Conservation (phyloP, 805 yeast species). For the Ogataea parapolymorpha region DNA sequence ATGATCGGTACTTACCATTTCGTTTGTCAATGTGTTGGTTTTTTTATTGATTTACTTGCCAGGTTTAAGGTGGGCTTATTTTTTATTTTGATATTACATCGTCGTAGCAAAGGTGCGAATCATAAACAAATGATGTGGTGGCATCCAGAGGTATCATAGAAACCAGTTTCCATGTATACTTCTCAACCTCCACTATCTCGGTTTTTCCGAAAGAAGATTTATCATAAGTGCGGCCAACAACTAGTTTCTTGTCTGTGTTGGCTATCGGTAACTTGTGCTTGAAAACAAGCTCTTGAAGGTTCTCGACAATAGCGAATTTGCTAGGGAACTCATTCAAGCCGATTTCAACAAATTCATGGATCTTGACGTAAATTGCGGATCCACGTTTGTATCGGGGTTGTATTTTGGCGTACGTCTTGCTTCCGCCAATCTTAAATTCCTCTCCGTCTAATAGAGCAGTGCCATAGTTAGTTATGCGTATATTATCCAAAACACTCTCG, state of each 20-base stretch:
- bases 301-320: constrained; percentile 14
- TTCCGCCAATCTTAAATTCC: constrained; percentile 2
- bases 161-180: constrained; percentile 14
- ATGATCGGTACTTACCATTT: constrained; percentile 4
- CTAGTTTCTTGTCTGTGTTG: constrained; percentile 1
- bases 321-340: constrained; percentile 6
- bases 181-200: constrained; percentile 10
- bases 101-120: constrained; percentile 9
- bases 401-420: constrained; percentile 14
- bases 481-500: background rate
- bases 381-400: constrained; percentile 6
- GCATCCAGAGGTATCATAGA: constrained; percentile 13
- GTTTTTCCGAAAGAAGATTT: background rate
- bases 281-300: constrained; percentile 4
- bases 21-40: constrained; percentile 1
- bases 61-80: background rate
- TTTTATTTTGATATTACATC: constrained; percentile 8
- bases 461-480: background rate
- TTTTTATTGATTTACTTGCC: background rate
- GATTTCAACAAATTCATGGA: constrained; percentile 14
- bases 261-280: constrained; percentile 7
- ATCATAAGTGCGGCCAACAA: constrained; percentile 8
- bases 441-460: background rate
- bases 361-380: constrained; percentile 10
- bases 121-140: constrained; percentile 10